A percentile compares a stretch with the other conserved stretches of the same genome.
Evolutionary conservation across 345 rosid species (phyloP).

Genomic region (Theobroma cacao): DNA sequence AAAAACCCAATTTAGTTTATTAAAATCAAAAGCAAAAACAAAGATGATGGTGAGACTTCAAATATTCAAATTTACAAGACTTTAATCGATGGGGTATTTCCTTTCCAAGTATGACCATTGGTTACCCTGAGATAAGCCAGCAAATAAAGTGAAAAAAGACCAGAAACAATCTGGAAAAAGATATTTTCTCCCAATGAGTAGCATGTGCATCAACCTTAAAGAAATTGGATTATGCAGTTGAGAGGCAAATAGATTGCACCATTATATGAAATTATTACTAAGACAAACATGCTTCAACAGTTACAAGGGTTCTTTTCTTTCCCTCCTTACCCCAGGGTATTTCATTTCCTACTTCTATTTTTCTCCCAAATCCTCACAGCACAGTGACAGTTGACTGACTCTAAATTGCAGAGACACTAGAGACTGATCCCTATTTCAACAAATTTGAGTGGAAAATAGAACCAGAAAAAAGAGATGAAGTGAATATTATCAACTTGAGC

Average conservation of each 20-base stretch:
- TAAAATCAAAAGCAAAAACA: background rate
- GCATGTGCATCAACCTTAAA: background rate
- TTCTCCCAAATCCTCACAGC: background rate
- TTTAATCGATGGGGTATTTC: background rate
- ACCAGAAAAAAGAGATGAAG: background rate
- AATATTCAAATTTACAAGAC: background rate
- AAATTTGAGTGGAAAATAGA: background rate
- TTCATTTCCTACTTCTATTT: background rate
- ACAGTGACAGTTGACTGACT: background rate
- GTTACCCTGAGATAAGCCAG: background rate
- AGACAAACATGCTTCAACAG: background rate
- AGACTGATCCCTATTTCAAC: background rate
- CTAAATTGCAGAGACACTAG: background rate
- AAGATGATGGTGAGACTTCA: background rate
- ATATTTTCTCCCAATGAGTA: background rate
- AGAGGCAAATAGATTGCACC: background rate
- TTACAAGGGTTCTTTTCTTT: background rate
- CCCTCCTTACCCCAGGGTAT: background rate
- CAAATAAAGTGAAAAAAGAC: background rate
- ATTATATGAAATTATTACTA: background rate
- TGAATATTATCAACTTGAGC: background rate
- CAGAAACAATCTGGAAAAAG: background rate
- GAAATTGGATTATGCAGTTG: background rate
- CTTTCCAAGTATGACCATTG: background rate
- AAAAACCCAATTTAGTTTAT: background rate